Evolutionary conservation across 164 flowering plant species (phyloP), one percentile per base, ranked within the genome.

Genomic region (Umbellularia californica): DNA sequence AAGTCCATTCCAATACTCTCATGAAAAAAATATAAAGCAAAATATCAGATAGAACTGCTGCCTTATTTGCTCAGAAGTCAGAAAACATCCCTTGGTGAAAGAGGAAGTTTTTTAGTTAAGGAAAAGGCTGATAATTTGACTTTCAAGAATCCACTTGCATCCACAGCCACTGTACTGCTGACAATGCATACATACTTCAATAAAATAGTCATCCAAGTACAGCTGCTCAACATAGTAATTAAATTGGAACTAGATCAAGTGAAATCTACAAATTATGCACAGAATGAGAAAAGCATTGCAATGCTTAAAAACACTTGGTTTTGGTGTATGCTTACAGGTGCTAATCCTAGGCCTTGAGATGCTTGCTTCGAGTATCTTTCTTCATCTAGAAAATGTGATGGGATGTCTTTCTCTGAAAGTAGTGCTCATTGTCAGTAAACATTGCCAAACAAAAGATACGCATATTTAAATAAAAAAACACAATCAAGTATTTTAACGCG

Each of bases 371-470:
- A 65, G 58, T 65, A 75, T 77, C 87, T 88, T 80, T 90, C 92
- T 75, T 88, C 97, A 84, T 92, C 95, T 51, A 90, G 77, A 78
- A 85, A 87, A 52, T 50, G 82, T 58, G 92, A 80, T 47, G 99
- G 99, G 50, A 95, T 88, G 85, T 95, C 97, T 79, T 93, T 95
- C 78, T 95, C 98, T 95, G 90, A 55, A 80, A 75, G 58, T 13
- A 74, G 47, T 11, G 23, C n/a, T 65, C 28, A 15, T 1, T 55
- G 66, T 65, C 50, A 68, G 41, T 70, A 51, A n/a, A 70, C 19
- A 58, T 63, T 14, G 58, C 19, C 17, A n/a, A 6, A 50, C 20
- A 77, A 65, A 50, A 35, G 30, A 20, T 47, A 19, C 14, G 20
- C 13, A 62, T 15, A 52, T 67, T 22, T 20, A 50, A 25, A 33